A percentile compares a stretch with the other conserved stretches of the same genome.
phyloP scores from a whole-genome alignment of 176 grass and related monocot species.

The Aegilops bicornis region DNA sequence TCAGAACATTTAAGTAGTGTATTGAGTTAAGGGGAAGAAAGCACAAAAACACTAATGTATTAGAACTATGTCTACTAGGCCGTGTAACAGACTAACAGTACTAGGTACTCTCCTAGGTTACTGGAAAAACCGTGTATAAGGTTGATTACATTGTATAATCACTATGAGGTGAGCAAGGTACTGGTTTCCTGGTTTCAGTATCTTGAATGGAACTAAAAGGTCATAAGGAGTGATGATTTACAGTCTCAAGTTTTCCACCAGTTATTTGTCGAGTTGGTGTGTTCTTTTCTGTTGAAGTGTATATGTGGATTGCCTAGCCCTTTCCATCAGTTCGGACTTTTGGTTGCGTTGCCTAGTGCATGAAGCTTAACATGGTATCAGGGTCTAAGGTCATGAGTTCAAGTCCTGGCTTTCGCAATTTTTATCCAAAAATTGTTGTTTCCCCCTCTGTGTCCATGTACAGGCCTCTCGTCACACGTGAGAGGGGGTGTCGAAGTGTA shows the following conservation, averaged over 20 bases:
- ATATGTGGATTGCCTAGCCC: too few relatives aligned
- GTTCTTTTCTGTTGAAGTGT: neutral
- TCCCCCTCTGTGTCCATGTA: too few relatives aligned
- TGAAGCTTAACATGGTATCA: too few relatives aligned
- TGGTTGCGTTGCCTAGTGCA: too few relatives aligned
- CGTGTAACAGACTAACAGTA: neutral
- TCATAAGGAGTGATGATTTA: neutral
- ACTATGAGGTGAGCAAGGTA: neutral
- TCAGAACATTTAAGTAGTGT: neutral
- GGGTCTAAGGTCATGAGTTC: too few relatives aligned
- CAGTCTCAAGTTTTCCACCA: neutral
- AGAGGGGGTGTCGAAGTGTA: too few relatives aligned
- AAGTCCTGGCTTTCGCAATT: too few relatives aligned
- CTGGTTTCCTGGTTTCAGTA: neutral
- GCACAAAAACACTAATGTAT: neutral
- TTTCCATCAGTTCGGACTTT: too few relatives aligned
- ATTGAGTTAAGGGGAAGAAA: neutral
- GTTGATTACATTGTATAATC: neutral
- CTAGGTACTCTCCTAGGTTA: neutral
- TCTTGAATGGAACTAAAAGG: neutral
- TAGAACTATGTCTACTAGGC: neutral
- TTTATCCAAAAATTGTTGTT: too few relatives aligned
- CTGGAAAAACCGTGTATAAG: neutral
- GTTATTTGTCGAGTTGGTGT: neutral
- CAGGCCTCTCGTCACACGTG: too few relatives aligned